Evolutionary conservation across 2,329 filamentous ascomycete genomes (phyloP).

Genomic region (Simplicillium sp.): DNA sequence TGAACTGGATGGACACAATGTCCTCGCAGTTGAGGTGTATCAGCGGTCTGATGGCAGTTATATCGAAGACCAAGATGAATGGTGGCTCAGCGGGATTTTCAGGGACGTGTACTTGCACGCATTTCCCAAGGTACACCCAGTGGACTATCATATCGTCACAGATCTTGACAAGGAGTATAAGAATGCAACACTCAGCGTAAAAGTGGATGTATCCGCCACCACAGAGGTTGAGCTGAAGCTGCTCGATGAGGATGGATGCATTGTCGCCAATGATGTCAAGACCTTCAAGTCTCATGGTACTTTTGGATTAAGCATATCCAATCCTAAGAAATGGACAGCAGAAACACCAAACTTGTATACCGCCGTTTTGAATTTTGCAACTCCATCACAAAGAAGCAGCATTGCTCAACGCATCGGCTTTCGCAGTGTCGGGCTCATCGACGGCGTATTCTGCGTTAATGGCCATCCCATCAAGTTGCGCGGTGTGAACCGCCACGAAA

Average conservation of each 20-base stretch:
- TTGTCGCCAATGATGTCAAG: slow-evolving; percentile 15
- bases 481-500: slow-evolving; percentile 63
- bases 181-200: slow-evolving; percentile 40
- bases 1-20: slow-evolving; percentile 34
- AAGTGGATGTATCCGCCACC: slow-evolving; percentile 30
- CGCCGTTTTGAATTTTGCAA: slow-evolving; percentile 26
- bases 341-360: slow-evolving; percentile 46
- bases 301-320: slow-evolving; percentile 28
- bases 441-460: slow-evolving; percentile 55
- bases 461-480: slow-evolving; percentile 54
- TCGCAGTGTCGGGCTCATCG: slow-evolving; percentile 48
- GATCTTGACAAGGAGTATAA: slow-evolving; percentile 43
- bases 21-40: slow-evolving; percentile 58
- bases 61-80: slow-evolving; percentile 63
- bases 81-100: slow-evolving; percentile 61
- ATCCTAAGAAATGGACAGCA: slow-evolving; percentile 58
- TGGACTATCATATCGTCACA: slow-evolving; percentile 48
- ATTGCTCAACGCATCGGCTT: slow-evolving; percentile 53
- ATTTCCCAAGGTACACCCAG: slow-evolving; percentile 43
- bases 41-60: slow-evolving; percentile 65
- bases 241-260: slow-evolving; percentile 20
- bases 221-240: slow-evolving; percentile 22
- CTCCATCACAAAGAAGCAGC: slow-evolving; percentile 11
- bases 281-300: slow-evolving; percentile 27
- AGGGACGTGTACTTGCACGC: slow-evolving; percentile 57